Evolutionary conservation across 1,139 yeast genomes (phyloP).

Genomic region (Candida sojae): DNA sequence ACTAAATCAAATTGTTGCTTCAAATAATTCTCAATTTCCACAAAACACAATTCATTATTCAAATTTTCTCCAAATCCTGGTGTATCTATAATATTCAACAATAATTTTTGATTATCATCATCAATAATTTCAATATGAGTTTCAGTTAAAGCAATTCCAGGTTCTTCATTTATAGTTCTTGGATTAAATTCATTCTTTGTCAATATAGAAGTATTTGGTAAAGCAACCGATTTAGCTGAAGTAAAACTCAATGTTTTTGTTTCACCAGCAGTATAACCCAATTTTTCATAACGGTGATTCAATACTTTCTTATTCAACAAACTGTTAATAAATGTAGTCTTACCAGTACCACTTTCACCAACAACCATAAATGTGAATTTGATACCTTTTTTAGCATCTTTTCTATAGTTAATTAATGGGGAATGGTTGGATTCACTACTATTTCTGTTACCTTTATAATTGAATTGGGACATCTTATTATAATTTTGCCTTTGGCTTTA

Average conservation of each 20-base stretch:
- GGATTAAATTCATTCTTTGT: slow-evolving; percentile 46
- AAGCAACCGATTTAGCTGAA: slow-evolving; percentile 51
- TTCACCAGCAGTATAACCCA: slow-evolving; percentile 25
- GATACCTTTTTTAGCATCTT: slow-evolving; percentile 82
- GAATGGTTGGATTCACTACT: slow-evolving; percentile 24
- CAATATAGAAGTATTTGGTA: slow-evolving; percentile 47
- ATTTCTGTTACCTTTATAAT: neutral
- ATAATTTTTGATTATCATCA: slow-evolving; percentile 71
- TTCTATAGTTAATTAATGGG: slow-evolving; percentile 54
- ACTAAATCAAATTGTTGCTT: slow-evolving; percentile 93
- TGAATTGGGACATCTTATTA: neutral
- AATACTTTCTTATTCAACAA: slow-evolving; percentile 63
- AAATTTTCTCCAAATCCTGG: slow-evolving; percentile 80
- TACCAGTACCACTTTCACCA: slow-evolving; percentile 84
- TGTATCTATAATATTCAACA: slow-evolving; percentile 66
- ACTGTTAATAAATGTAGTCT: slow-evolving; percentile 82
- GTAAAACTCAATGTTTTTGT: slow-evolving; percentile 55
- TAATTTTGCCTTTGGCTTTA: neutral
- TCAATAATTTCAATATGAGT: slow-evolving; percentile 70
- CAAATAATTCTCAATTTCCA: slow-evolving; percentile 70
- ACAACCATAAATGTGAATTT: slow-evolving; percentile 84
- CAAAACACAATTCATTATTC: slow-evolving; percentile 65
- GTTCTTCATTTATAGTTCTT: slow-evolving; percentile 50
- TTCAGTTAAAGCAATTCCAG: slow-evolving; percentile 66
- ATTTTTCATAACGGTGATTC: slow-evolving; percentile 54